Evolutionary conservation across 2,329 filamentous ascomycete genomes (phyloP), one percentile per base, ranked within the genome.

Genomic region (Knufia fluminis): DNA sequence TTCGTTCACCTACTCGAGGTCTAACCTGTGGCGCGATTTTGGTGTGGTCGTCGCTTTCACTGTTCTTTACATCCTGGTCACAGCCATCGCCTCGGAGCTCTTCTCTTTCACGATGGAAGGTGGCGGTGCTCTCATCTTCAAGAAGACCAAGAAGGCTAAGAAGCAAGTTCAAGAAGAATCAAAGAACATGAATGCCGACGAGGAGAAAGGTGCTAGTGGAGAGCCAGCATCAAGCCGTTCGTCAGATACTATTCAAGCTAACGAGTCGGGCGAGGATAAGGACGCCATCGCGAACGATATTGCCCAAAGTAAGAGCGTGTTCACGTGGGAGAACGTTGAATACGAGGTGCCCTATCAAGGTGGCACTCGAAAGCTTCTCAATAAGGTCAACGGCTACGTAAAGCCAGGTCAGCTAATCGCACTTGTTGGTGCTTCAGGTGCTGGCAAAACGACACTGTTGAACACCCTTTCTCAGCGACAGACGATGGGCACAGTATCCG

Each of bases 391-490:
- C 50, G 87, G 87, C 1, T 91, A 86, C 57, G 86, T 81, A 1
- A 89, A 88, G 60, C 87, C 87, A 1, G 86, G 87, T 16, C 68
- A 84, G 16, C 82, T 94, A 77, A 80, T 87, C 38, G 87, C 87
- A 0, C 70, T 94, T 1, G 86, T 92, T 73, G 88, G 88, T 48
- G 85, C 84, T 1, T 86, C 80, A 3, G 86, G 85, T 38, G 87
- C 88, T 7, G 88, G 87, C 10, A 94, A 94, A 68, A 90, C 86
- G 0, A 92, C 87, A 0, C 70, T 94, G 0, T 72, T 94, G 16
- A 89, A 92, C 64, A 87, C 84, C 0, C 67, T 86, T 1, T 81
- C 85, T 0, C 85, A 90, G 60, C 78, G 86, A 2, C 82, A 88
- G 62, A 80, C 71, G 14, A 74, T 71, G 48, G 82, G 83, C 50